phyloP scores from a whole-genome alignment of 352 stramenopile species.

The Phytophthora chlamydospora region DNA sequence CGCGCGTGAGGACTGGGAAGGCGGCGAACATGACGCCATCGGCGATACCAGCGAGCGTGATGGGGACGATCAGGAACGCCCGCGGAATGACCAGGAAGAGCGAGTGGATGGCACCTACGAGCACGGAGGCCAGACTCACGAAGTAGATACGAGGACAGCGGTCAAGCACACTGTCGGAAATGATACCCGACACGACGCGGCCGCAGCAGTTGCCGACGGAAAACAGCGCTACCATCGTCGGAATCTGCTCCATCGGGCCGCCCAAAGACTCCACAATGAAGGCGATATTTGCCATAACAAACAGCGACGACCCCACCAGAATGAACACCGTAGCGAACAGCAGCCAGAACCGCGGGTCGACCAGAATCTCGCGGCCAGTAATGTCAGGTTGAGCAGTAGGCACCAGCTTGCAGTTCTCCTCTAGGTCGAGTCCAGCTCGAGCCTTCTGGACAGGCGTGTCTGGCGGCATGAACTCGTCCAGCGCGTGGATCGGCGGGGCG shows the following conservation, averaged over 20 bases:
- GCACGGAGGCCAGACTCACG: conserved; percentile 55
- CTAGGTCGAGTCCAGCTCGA: conserved; percentile 4
- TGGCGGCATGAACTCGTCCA: conserved; percentile 56
- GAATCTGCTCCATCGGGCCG: conserved; percentile 55
- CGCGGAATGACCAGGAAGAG: conserved; percentile 63
- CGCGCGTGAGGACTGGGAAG: conserved; percentile 71
- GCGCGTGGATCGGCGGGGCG: conserved; percentile 29
- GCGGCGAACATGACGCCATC: conserved; percentile 79
- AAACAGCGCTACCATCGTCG: conserved; percentile 72
- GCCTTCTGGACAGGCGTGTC: conserved; percentile 9
- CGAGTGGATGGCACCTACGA: conserved; percentile 61
- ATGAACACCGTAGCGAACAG: conserved; percentile 78
- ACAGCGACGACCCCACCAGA: conserved; percentile 70
- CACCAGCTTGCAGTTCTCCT: conserved; percentile 10
- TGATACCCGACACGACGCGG: conserved; percentile 54
- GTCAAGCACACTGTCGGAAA: conserved; percentile 66
- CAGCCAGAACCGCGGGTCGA: conserved; percentile 66
- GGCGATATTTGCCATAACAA: conserved; percentile 82
- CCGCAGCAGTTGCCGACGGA: conserved; percentile 72
- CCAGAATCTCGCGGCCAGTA: conserved; percentile 53
- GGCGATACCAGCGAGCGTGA: conserved; percentile 62
- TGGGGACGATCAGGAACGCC: conserved; percentile 49
- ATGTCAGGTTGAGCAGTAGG: conserved; percentile 41
- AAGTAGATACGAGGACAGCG: conserved; percentile 66
- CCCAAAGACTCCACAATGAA: conserved; percentile 76